Percentiles rank a stretch among this genome's conserved stretches.
Conservation (phyloP, 83 land plant genomes). For the Diphasiastrum complanatum region DNA sequence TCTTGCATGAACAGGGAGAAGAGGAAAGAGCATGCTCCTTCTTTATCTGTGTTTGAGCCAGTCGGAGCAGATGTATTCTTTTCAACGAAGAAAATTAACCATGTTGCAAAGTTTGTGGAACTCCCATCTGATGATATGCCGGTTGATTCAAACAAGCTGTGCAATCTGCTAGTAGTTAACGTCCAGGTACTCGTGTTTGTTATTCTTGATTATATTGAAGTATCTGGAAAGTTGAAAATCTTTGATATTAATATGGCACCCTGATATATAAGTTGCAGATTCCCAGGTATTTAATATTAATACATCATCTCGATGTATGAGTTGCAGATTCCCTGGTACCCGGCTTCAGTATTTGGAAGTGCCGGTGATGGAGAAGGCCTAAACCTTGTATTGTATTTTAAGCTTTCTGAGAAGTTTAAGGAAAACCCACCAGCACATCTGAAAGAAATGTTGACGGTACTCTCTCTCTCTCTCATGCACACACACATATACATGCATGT, state of each 20-base stretch:
- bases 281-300: no score
- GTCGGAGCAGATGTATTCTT: constrained; percentile 8
- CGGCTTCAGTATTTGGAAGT: constrained; percentile 46
- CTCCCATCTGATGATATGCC: background rate
- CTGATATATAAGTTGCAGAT: no score
- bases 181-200: constrained; percentile 13
- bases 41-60: background rate
- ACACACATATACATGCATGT: constrained; percentile 9
- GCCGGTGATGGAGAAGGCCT: constrained; percentile 53
- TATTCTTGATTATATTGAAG: no score
- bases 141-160: background rate
- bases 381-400: constrained; percentile 58
- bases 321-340: constrained; percentile 55
- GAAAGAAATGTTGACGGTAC: constrained; percentile 57
- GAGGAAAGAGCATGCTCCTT: constrained; percentile 1
- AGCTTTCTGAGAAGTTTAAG: constrained; percentile 51
- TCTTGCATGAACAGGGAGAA: no score
- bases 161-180: background rate
- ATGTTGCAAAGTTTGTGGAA: constrained; percentile 7
- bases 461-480: no score
- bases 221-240: no score
- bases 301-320: background rate
- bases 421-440: constrained; percentile 50
- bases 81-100: constrained; percentile 9
- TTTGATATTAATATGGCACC: no score